phyloP scores from a whole-genome alignment of 1,284 basidiomycete species.

The Waitea zeae region DNA sequence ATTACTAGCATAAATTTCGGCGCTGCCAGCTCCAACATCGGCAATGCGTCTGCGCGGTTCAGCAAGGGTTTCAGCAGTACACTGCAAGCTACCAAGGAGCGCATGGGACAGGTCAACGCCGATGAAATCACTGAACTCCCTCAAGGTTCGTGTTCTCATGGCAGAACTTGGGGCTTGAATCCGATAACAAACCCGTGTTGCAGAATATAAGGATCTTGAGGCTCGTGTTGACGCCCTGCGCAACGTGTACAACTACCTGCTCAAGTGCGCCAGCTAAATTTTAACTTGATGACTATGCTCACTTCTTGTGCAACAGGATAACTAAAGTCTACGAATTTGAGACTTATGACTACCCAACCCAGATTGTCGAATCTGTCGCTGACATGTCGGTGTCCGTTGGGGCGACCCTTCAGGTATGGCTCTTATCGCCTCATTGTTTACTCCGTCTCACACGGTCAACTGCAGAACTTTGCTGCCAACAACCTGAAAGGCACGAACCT shows the following conservation, averaged over 20 bases:
- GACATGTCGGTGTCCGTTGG: slow-evolving; percentile 61
- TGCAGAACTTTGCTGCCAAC: slow-evolving; percentile 74
- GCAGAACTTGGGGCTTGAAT: too few relatives aligned
- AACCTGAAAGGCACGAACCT: slow-evolving; percentile 85
- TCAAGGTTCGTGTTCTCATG: slow-evolving; percentile 31
- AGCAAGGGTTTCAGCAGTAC: slow-evolving; percentile 75
- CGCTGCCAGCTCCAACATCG: slow-evolving; percentile 23
- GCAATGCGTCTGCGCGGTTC: slow-evolving; percentile 54
- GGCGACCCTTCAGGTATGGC: slow-evolving; percentile 57
- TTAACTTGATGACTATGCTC: too few relatives aligned
- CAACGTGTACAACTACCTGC: slow-evolving; percentile 58
- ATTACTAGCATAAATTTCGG: slow-evolving; percentile 20
- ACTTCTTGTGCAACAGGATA: too few relatives aligned
- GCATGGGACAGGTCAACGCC: slow-evolving; percentile 74
- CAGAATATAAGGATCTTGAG: slow-evolving; percentile 95
- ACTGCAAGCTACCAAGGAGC: slow-evolving; percentile 82
- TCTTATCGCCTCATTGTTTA: too few relatives aligned
- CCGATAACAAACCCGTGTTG: slow-evolving; percentile 4
- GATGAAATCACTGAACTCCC: slow-evolving; percentile 94
- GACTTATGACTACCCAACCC: slow-evolving; percentile 77
- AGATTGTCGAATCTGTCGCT: slow-evolving; percentile 58
- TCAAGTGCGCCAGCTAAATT: slow-evolving; percentile 68
- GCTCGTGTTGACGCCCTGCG: slow-evolving; percentile 86
- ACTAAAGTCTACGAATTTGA: slow-evolving; percentile 77
- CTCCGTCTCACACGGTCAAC: too few relatives aligned